Evolutionary conservation across 495 filamentous ascomycete species (phyloP).

Genomic region (Xylaria flabelliformis): DNA sequence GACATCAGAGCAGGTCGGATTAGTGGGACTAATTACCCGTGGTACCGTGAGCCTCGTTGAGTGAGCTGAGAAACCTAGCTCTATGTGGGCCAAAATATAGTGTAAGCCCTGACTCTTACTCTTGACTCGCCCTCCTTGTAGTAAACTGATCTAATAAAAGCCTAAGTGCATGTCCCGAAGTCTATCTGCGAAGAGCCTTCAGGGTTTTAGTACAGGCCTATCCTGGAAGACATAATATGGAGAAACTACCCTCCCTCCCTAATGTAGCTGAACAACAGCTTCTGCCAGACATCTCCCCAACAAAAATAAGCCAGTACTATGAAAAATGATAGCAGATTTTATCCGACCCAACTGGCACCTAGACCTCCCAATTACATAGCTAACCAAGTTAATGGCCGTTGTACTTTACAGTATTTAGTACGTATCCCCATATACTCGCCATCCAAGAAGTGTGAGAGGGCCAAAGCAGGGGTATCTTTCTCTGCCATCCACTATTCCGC

Average conservation of each 20-base stretch:
- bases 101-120: slow-evolving; percentile 24
- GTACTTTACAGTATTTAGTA: neutral
- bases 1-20: neutral
- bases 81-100: slow-evolving; percentile 12
- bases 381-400: neutral
- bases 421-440: slow-evolving; percentile 1
- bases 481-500: slow-evolving; percentile 10
- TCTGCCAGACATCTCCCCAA: neutral
- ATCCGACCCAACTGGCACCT: neutral
- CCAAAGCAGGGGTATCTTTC: slow-evolving; percentile 12
- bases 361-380: neutral
- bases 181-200: neutral
- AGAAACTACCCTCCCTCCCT: neutral
- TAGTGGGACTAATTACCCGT: slow-evolving; percentile 1
- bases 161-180: neutral
- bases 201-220: neutral
- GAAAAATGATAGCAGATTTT: neutral
- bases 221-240: slow-evolving; percentile 10
- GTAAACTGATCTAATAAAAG: slow-evolving; percentile 25
- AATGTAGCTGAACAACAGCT: neutral
- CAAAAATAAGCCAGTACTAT: neutral
- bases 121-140: slow-evolving; percentile 10
- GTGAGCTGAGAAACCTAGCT: slow-evolving; percentile 19
- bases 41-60: slow-evolving; percentile 15
- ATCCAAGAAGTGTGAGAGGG: neutral